These are phyloP conservation scores for Gastrodia elata DNA, from an alignment of 106 monocot species.

Conservation along the genomic window DNA sequence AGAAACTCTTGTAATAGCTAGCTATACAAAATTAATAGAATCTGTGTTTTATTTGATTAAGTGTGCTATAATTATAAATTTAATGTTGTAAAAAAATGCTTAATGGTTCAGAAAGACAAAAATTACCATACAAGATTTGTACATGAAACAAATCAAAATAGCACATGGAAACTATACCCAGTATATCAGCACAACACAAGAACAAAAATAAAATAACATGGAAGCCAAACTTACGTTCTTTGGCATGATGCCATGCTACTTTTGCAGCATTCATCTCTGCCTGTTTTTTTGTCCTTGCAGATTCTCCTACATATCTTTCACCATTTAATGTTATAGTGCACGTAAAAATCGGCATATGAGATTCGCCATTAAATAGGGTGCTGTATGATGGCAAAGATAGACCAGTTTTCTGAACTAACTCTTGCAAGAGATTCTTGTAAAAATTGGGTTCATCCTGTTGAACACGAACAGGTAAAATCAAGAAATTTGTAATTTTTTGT, in stretches of 20 bases:
- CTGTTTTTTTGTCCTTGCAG: conserved; percentile 60
- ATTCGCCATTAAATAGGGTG: conserved; percentile 27
- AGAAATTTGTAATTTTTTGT: background rate
- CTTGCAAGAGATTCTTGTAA: conserved; percentile 61
- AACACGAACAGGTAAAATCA: conserved; percentile 5
- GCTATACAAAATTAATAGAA: no score
- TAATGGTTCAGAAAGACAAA: background rate
- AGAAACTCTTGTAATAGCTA: no score
- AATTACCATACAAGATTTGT: background rate
- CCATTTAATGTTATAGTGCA: conserved; percentile 58
- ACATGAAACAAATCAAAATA: background rate
- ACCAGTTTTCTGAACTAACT: conserved; percentile 49
- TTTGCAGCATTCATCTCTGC: conserved; percentile 91
- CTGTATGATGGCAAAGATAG: conserved; percentile 36
- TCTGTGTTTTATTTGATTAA: no score
- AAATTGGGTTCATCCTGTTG: conserved; percentile 31
- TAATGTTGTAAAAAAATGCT: no score
- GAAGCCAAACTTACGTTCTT: conserved; percentile 40
- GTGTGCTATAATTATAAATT: no score
- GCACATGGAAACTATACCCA: background rate
- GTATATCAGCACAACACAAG: background rate
- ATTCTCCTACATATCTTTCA: conserved; percentile 42
- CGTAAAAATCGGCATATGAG: conserved; percentile 32
- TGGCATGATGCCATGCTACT: conserved; percentile 45
- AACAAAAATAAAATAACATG: background rate